Evolutionary conservation across 2,329 filamentous ascomycete genomes (phyloP).

Genomic region (Neonectria neomacrospora): DNA sequence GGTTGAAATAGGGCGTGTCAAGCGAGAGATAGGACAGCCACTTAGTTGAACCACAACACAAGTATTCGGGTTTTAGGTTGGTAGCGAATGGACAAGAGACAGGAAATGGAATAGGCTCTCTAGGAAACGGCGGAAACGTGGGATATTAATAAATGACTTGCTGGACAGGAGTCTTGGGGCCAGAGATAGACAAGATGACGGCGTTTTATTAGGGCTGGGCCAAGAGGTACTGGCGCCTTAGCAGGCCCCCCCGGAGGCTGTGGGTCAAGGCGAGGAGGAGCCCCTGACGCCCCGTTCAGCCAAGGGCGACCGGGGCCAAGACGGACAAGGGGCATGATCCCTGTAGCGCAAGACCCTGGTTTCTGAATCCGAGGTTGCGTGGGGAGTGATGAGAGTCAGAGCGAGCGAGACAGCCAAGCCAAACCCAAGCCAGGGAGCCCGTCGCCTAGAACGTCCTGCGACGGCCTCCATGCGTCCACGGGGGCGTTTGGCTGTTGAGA

Average conservation of each 20-base stretch:
- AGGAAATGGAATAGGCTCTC: not conserved
- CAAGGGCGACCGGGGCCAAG: constrained; percentile 22
- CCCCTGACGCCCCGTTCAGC: constrained; percentile 35
- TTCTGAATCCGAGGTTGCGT: constrained; percentile 3
- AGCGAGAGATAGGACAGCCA: constrained; percentile 32
- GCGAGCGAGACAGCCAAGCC: constrained; percentile 15
- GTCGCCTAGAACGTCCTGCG: not conserved
- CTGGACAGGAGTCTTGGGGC: constrained; percentile 17
- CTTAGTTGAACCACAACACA: constrained; percentile 25
- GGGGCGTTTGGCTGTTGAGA: constrained; percentile 33
- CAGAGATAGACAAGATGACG: constrained; percentile 12
- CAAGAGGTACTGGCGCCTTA: constrained; percentile 26
- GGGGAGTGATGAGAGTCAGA: constrained; percentile 7
- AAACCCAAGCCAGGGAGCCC: not conserved
- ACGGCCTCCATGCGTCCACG: constrained; percentile 14
- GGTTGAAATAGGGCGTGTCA: constrained; percentile 29
- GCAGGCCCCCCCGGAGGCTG: constrained; percentile 35
- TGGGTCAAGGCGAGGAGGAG: constrained; percentile 36
- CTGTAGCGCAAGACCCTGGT: constrained; percentile 27
- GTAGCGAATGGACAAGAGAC: constrained; percentile 18
- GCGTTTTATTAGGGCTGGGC: constrained; percentile 39
- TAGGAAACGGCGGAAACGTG: constrained; percentile 20
- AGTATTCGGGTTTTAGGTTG: constrained; percentile 5
- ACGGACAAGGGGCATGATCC: constrained; percentile 30
- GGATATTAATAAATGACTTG: constrained; percentile 35